A percentile compares a stretch with the other conserved stretches of the same genome.
Conservation (phyloP, 139 green algal species). For the Chlorella sp. region DNA sequence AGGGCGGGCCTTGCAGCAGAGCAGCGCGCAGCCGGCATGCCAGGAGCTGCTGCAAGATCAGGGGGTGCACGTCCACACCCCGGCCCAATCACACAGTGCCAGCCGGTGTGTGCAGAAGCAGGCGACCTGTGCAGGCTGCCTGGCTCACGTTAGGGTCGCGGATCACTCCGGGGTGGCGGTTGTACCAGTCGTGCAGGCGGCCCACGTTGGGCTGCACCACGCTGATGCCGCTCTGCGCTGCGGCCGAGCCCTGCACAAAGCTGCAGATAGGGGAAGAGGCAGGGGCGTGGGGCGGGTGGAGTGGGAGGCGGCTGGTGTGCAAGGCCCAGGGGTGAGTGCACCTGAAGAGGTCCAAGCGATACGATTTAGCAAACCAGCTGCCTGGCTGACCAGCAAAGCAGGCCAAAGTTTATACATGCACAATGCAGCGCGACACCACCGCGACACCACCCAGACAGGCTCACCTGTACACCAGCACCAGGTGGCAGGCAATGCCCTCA, state of each 20-base stretch:
- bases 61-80: too few species aligned
- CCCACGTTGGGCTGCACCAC: constrained; percentile 85
- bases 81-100: too few species aligned
- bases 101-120: too few species aligned
- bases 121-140: too few species aligned
- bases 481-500: constrained; percentile 68
- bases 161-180: constrained; percentile 78
- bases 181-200: constrained; percentile 86
- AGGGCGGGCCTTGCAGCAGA: neutral
- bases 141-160: constrained; percentile 68
- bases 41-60: neutral
- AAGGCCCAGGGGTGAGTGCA: too few species aligned
- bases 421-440: too few species aligned
- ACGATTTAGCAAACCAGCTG: too few species aligned
- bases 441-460: too few species aligned
- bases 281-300: neutral
- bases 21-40: neutral
- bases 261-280: constrained; percentile 34
- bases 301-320: too few species aligned
- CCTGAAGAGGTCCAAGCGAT: too few species aligned
- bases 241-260: constrained; percentile 77
- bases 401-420: too few species aligned
- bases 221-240: constrained; percentile 74
- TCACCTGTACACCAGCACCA: constrained; percentile 74
- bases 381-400: too few species aligned